Evolutionary conservation across 805 yeast genomes (phyloP).

Genomic region (Suhomyces prunicola): DNA sequence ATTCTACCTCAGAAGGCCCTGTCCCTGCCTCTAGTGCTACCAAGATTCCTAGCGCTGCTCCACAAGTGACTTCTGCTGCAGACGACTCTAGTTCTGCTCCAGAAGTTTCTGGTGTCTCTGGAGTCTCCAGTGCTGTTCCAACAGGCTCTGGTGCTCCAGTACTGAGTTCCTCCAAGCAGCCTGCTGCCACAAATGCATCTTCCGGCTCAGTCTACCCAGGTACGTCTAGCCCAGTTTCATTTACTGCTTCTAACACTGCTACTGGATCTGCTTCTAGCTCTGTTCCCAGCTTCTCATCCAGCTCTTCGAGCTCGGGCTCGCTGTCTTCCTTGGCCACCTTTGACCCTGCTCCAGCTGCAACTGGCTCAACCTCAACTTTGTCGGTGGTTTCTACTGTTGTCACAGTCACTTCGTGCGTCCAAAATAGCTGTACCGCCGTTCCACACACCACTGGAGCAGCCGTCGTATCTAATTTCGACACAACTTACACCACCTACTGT

Average conservation of each 20-base stretch:
- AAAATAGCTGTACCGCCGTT: conserved; percentile 22
- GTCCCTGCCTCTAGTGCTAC: no score
- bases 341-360: neutral
- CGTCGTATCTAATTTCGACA: conserved; percentile 26
- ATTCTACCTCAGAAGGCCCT: neutral
- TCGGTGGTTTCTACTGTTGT: conserved; percentile 13
- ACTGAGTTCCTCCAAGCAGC: neutral
- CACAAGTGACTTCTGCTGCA: neutral
- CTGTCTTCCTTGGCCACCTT: neutral
- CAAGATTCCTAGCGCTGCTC: neutral
- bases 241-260: neutral
- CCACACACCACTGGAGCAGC: conserved; percentile 33
- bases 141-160: neutral
- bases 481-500: conserved; percentile 10
- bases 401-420: conserved; percentile 33
- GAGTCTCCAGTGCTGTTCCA: no score
- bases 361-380: conserved; percentile 4
- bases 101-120: neutral
- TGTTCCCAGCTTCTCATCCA: neutral
- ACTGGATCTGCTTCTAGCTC: neutral
- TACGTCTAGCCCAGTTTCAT: neutral
- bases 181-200: conserved; percentile 3
- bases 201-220: neutral
- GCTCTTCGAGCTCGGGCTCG: neutral
- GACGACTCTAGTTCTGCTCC: neutral